Percentiles rank a stretch among this genome's conserved stretches.
Conservation (phyloP, 805 yeast species). For the Saturnispora mendoncae region DNA sequence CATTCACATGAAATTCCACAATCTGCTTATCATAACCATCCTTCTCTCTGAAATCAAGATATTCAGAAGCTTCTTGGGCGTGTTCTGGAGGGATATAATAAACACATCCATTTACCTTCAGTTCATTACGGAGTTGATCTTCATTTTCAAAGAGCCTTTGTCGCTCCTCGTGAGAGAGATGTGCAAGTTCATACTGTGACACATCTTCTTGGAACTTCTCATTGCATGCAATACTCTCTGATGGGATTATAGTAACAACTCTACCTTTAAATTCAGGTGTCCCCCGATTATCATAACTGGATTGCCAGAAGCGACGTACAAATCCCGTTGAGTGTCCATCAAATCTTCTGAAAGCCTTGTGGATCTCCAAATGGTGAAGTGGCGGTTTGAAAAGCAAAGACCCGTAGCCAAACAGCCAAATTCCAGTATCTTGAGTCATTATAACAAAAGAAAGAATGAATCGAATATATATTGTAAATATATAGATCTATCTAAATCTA, state of each 20-base stretch:
- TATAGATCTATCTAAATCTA: too few species aligned
- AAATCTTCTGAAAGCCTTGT: slow-evolving; percentile 25
- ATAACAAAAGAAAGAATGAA: not conserved
- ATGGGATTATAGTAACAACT: slow-evolving; percentile 71
- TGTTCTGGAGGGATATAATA: slow-evolving; percentile 64
- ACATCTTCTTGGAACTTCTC: slow-evolving; percentile 36
- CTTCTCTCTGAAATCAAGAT: slow-evolving; percentile 77
- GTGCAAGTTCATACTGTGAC: slow-evolving; percentile 20
- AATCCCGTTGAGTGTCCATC: slow-evolving; percentile 73
- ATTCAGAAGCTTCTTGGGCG: slow-evolving; percentile 52
- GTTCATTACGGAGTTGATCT: slow-evolving; percentile 32
- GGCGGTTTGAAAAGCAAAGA: slow-evolving; percentile 88
- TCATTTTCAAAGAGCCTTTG: slow-evolving; percentile 11
- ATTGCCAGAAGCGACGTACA: slow-evolving; percentile 84
- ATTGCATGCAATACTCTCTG: slow-evolving; percentile 41
- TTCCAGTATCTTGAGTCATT: slow-evolving; percentile 6
- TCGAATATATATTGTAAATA: not conserved
- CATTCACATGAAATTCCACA: slow-evolving; percentile 49
- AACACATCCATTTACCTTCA: slow-evolving; percentile 71
- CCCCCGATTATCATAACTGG: slow-evolving; percentile 84
- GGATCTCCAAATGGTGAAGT: slow-evolving; percentile 41
- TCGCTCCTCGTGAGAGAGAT: slow-evolving; percentile 14
- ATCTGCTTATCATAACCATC: slow-evolving; percentile 74
- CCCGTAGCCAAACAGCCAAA: slow-evolving; percentile 89
- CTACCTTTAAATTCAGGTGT: slow-evolving; percentile 82